phyloP scores from a whole-genome alignment of 1,284 basidiomycete genomes.

The Ustilago cynodontis region DNA sequence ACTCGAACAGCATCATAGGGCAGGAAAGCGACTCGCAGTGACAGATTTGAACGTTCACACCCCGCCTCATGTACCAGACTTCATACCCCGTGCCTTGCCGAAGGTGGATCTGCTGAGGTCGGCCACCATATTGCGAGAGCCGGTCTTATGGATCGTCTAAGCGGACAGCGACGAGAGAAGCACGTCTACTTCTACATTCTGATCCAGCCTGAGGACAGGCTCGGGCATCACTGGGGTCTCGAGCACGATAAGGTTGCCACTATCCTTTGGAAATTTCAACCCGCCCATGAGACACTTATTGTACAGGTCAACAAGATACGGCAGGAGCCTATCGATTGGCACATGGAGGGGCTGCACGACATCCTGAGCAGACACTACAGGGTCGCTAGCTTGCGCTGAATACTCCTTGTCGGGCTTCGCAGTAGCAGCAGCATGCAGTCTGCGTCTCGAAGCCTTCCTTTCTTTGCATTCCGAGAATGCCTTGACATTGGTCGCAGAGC shows the following conservation, averaged over 20 bases:
- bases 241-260: neutral
- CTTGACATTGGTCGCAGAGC: too few relatives aligned
- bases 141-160: too few relatives aligned
- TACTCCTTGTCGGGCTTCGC: too few relatives aligned
- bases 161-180: neutral
- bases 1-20: neutral
- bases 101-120: neutral
- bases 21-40: neutral
- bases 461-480: too few relatives aligned
- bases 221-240: neutral
- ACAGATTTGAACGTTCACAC: neutral
- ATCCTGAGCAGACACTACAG: neutral
- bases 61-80: neutral
- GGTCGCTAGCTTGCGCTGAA: too few relatives aligned
- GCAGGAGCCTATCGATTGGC: neutral
- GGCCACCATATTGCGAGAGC: neutral
- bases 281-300: neutral
- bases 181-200: constrained; percentile 2
- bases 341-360: neutral
- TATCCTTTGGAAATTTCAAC: constrained; percentile 5
- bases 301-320: neutral
- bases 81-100: neutral
- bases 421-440: too few relatives aligned
- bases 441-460: too few relatives aligned
- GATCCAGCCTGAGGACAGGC: neutral